A percentile compares a stretch with the other conserved stretches of the same genome.
Conservation (phyloP, 257 asterid species). For the Ehretia macrophylla region DNA sequence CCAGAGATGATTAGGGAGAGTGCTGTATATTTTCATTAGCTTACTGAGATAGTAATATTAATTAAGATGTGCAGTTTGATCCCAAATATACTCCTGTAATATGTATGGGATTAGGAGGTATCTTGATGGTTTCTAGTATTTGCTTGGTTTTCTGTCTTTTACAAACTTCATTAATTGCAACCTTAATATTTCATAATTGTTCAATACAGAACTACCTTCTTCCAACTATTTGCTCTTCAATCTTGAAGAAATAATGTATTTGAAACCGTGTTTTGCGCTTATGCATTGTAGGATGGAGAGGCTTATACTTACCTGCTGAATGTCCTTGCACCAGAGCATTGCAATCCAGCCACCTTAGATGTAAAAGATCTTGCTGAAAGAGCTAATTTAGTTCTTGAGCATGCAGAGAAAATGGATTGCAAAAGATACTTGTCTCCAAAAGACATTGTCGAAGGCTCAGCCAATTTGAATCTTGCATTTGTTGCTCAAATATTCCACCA, state of each 20-base stretch:
- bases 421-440: conserved; percentile 83
- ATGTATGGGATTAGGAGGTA: no score
- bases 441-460: conserved; percentile 87
- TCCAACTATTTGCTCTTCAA: no score
- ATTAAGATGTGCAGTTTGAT: no score
- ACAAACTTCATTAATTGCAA: no score
- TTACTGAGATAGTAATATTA: no score
- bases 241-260: background rate
- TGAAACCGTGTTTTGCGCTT: conserved; percentile 4
- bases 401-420: conserved; percentile 97
- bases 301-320: conserved; percentile 95
- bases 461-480: conserved; percentile 90
- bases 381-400: conserved; percentile 92
- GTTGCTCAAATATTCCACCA: conserved; percentile 96
- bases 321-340: conserved; percentile 94
- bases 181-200: no score
- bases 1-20: no score
- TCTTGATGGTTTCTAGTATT: no score
- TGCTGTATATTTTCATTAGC: no score
- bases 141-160: no score
- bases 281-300: conserved; percentile 84
- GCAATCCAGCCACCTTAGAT: conserved; percentile 79
- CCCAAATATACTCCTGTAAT: no score
- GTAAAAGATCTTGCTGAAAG: conserved; percentile 74
- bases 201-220: no score